Conservation (phyloP, 805 yeast species). For the Blastobotrys terrestris region DNA sequence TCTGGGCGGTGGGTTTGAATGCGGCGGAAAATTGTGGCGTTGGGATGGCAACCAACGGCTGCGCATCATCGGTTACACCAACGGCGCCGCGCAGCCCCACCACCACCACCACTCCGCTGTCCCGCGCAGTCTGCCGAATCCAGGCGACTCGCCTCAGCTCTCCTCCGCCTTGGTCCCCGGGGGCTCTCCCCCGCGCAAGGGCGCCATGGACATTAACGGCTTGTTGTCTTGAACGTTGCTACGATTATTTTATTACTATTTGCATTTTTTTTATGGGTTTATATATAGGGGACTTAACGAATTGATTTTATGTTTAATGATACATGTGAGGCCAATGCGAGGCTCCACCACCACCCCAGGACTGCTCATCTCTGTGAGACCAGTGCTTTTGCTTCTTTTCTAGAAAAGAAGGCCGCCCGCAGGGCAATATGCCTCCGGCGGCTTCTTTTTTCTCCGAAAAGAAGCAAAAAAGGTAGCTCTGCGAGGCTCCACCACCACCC, state of each 20-base stretch:
- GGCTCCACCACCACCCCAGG: no score
- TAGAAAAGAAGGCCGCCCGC: no score
- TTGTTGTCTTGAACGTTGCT: slow-evolving; percentile 9
- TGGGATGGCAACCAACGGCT: slow-evolving; percentile 36
- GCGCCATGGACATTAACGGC: slow-evolving; percentile 18
- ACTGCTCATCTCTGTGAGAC: no score
- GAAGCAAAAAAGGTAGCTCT: no score
- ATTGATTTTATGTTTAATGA: background rate
- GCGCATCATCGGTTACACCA: slow-evolving; percentile 19
- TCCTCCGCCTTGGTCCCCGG: no score
- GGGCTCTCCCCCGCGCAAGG: background rate
- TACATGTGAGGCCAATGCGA: no score
- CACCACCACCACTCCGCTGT: background rate
- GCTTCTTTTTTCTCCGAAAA: no score
- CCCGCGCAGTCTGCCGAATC: slow-evolving; percentile 1
- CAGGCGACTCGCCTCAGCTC: no score
- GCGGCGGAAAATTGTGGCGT: slow-evolving; percentile 33
- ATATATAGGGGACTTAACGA: background rate
- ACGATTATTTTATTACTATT: background rate
- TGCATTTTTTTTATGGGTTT: background rate
- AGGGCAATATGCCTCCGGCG: no score
- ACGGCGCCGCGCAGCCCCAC: slow-evolving; percentile 3
- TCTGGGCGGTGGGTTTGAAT: slow-evolving; percentile 33
- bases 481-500: no score
- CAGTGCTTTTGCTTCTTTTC: no score